Conservation (phyloP, 1,284 basidiomycete genomes). For the Volvariella surrecta region DNA sequence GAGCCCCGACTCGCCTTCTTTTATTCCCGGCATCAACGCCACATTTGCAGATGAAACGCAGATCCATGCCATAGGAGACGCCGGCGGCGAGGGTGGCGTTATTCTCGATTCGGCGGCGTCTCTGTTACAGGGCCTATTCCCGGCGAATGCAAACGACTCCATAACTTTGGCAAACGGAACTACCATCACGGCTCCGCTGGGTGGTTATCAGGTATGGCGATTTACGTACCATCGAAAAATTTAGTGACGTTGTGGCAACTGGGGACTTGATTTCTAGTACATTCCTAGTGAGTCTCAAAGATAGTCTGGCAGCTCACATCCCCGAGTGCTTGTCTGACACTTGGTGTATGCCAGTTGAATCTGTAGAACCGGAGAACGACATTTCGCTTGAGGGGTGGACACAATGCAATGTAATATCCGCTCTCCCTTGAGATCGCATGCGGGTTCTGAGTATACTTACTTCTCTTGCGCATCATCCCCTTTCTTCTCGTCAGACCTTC, state of each 20-base stretch:
- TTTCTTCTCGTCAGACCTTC: constrained; percentile 34
- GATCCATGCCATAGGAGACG: constrained; percentile 57
- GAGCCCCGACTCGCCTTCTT: constrained; percentile 41
- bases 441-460: not conserved
- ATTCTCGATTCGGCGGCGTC: constrained; percentile 62
- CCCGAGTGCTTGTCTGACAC: not conserved
- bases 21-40: constrained; percentile 50
- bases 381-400: constrained; percentile 34
- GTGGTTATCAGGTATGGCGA: constrained; percentile 58
- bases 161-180: constrained; percentile 67
- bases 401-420: constrained; percentile 20
- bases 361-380: constrained; percentile 34
- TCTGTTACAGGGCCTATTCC: constrained; percentile 67
- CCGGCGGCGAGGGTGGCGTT: constrained; percentile 68
- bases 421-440: not conserved
- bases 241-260: not conserved
- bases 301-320: not conserved
- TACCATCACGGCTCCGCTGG: constrained; percentile 56
- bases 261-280: constrained; percentile 28
- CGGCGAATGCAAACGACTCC: constrained; percentile 40
- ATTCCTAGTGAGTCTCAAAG: constrained; percentile 42
- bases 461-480: too few species aligned
- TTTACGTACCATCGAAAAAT: constrained; percentile 2
- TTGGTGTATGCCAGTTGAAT: constrained; percentile 38
- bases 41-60: constrained; percentile 46